Base-by-base conservation (phyloP, 257 asterid genomes). In the Solanum sparsipilum region DNA sequence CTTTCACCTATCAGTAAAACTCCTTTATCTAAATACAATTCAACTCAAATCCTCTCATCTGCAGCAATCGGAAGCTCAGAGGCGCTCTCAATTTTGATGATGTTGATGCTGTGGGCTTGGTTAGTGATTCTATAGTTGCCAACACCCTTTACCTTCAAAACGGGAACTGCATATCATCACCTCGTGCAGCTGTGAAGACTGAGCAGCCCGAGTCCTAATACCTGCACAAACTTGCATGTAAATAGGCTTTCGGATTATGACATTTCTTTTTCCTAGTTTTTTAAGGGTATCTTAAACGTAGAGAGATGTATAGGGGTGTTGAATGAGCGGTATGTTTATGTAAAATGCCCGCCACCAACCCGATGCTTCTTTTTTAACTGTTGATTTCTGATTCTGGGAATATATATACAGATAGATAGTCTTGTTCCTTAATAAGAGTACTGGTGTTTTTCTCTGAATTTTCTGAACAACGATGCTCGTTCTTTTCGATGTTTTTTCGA, bases 41-140 rank as follows among this genome's bases (percentile, higher is more conserved):
- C 41, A 46, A 10, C 84, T 27, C 31, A 79, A 29, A 36, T 81
- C 56, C 29, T 7, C 34, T 83, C 7, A 9, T 85, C 90, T 91
- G 58, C 98, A 96, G 98, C 83, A 92, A 88, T 52, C 93, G 98
- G 92, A 97, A 93, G 92, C 91, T 92, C 25, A 93, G 98, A 89
- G 97, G 95, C 11, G 87, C 93, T 56, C 95, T 97, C 78, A 94
- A 95, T 89, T 97, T 97, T 60, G 98, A 97, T 25, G 94, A 94
- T 5, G 98, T 92, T 31, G 98, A 94, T 76, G 97, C 91, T 82
- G 98, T 90, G 65, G 98, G 99, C 31, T 91, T 97, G 92, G 99
- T 96, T 23, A 96, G 96, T 3, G 99, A 97, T 91, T 93, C 98
- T 5, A 83, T 96, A 44, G 99, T 96, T 29, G 98, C 98, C 52